phyloP scores from a whole-genome alignment of 192 early-diverging fungal genomes.

The Dimargaris cristalligena region DNA sequence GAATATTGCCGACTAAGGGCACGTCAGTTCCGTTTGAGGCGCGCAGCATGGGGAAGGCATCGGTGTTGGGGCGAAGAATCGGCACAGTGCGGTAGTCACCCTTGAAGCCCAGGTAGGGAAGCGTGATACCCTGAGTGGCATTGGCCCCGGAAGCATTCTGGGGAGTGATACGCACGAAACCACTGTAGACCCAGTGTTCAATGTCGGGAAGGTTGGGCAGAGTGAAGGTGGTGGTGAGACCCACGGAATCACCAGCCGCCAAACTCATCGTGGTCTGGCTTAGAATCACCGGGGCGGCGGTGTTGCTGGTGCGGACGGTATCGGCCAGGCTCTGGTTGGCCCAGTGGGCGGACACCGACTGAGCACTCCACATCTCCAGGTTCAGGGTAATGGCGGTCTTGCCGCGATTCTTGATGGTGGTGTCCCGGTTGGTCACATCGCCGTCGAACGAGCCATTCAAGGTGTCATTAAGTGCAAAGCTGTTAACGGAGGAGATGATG shows the following conservation, averaged over 20 bases:
- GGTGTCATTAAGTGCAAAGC: constrained; percentile 37
- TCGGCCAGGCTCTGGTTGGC: constrained; percentile 14
- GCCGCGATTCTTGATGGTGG: background rate
- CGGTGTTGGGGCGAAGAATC: background rate
- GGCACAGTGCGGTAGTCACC: constrained; percentile 19
- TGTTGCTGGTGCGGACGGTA: constrained; percentile 14
- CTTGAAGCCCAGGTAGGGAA: constrained; percentile 28
- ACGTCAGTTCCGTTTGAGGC: background rate
- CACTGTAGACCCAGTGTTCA: constrained; percentile 28
- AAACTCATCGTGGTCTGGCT: constrained; percentile 1
- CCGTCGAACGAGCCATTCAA: constrained; percentile 2
- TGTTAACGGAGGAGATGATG: constrained; percentile 31
- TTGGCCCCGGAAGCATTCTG: constrained; percentile 14
- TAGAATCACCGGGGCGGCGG: constrained; percentile 10
- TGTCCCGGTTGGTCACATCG: background rate
- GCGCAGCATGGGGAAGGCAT: background rate
- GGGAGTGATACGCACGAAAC: constrained; percentile 19
- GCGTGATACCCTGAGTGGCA: constrained; percentile 12
- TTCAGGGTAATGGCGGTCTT: constrained; percentile 17
- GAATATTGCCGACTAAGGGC: too few species aligned
- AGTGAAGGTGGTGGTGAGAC: constrained; percentile 15
- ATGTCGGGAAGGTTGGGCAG: constrained; percentile 19
- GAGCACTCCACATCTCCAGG: constrained; percentile 10
- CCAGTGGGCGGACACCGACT: constrained; percentile 22
- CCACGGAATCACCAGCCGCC: constrained; percentile 16